Percentiles rank a stretch among this genome's conserved stretches.
These are phyloP conservation scores for Euphorbia celastroides DNA, from an alignment of 441 rosid species.

Conservation along the genomic window DNA sequence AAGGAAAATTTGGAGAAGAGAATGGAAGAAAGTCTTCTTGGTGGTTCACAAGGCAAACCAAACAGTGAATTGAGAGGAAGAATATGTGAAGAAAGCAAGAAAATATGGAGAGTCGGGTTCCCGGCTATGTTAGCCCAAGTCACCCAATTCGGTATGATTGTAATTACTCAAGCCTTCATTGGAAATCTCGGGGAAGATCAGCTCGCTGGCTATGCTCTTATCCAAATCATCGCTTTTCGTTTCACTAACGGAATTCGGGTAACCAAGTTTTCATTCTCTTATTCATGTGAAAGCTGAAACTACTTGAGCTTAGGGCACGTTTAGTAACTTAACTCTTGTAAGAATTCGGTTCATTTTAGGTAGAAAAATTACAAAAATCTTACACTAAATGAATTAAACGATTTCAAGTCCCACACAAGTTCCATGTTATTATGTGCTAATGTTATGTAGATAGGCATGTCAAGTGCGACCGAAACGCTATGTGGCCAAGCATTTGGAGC, in stretches of 20 bases:
- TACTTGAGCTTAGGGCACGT: no score
- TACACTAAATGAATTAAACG: no score
- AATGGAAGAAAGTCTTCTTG: constrained; percentile 37
- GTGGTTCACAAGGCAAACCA: constrained; percentile 10
- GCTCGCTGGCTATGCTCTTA: constrained; percentile 29
- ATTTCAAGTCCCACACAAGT: no score
- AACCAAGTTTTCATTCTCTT: neutral
- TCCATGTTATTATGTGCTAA: no score
- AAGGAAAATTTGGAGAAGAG: neutral
- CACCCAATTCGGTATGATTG: constrained; percentile 20
- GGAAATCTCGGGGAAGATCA: constrained; percentile 23
- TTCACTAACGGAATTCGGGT: constrained; percentile 23
- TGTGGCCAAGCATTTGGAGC: constrained; percentile 74
- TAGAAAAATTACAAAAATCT: no score
- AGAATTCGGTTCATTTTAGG: no score
- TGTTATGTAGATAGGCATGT: constrained; percentile 48
- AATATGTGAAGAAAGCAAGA: constrained; percentile 20
- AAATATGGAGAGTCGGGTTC: constrained; percentile 24
- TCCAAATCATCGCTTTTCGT: constrained; percentile 16
- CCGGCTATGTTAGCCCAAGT: constrained; percentile 25
- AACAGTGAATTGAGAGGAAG: constrained; percentile 6
- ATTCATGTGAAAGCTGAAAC: neutral
- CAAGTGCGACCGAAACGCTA: constrained; percentile 62
- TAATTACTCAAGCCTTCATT: constrained; percentile 31
- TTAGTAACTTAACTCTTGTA: no score